Evolutionary conservation across 768 basidiomycete genomes (phyloP).

Genomic region (Boletus rubescentipes): DNA sequence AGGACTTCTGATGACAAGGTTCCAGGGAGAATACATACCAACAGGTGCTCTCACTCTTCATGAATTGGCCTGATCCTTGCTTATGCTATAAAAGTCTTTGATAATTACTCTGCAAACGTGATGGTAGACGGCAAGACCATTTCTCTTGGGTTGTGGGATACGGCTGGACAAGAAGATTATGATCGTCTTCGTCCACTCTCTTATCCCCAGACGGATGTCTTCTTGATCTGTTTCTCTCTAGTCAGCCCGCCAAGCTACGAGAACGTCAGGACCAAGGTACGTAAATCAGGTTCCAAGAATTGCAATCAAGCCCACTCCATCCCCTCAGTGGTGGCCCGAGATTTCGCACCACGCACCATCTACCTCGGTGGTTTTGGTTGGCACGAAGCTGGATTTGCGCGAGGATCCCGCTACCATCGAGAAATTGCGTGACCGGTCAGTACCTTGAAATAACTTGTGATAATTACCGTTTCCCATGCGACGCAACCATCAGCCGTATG

Average conservation of each 20-base stretch:
- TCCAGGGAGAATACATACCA: constrained; percentile 93
- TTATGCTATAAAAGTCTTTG: constrained; percentile 67
- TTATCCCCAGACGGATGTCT: constrained; percentile 99
- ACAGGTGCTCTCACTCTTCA: constrained; percentile 56
- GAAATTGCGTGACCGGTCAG: constrained; percentile 87
- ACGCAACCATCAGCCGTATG: constrained; percentile 66
- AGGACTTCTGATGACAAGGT: constrained; percentile 16
- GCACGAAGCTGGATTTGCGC: constrained; percentile 96
- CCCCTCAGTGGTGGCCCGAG: constrained; percentile 86
- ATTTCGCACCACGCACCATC: constrained; percentile 96
- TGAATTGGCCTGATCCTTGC: constrained; percentile 1
- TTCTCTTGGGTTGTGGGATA: constrained; percentile 98
- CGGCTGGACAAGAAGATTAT: constrained; percentile 99
- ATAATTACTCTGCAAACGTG: constrained; percentile 98
- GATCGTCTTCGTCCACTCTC: constrained; percentile 96
- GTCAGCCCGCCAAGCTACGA: constrained; percentile 98
- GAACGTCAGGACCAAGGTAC: constrained; percentile 95
- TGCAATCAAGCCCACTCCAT: constrained; percentile 4
- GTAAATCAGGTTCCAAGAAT: constrained; percentile 23
- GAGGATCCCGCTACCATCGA: constrained; percentile 93
- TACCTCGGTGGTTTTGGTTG: constrained; percentile 90
- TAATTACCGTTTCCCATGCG: constrained; percentile 3
- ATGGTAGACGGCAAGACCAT: constrained; percentile 99
- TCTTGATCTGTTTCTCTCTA: constrained; percentile 98
- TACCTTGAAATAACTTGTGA: constrained; percentile 6